Conservation (phyloP, 2,329 filamentous ascomycete genomes). For the Phialophora tarda region DNA sequence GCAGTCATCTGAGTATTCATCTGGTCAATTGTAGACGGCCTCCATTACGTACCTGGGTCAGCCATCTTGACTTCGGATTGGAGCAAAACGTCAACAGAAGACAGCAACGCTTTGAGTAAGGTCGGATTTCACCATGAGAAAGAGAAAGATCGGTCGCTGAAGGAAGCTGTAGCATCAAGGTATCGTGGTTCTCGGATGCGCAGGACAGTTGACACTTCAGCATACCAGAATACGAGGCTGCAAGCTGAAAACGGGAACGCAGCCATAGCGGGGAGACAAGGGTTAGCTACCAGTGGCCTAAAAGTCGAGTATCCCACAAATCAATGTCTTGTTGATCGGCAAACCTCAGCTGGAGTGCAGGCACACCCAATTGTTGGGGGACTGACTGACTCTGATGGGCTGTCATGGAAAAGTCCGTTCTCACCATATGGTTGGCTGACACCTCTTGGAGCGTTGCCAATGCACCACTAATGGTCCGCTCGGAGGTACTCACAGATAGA, state of each 20-base stretch:
- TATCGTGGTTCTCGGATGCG: background rate
- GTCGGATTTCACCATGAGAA: background rate
- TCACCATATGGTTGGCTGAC: slow-evolving; percentile 1
- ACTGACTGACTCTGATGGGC: background rate
- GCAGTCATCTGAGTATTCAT: slow-evolving; percentile 16
- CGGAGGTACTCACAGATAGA: background rate
- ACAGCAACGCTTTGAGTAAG: background rate
- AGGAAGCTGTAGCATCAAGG: background rate
- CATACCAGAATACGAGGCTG: background rate
- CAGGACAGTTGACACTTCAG: background rate
- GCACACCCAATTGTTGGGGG: slow-evolving; percentile 5
- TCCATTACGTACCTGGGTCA: slow-evolving; percentile 28
- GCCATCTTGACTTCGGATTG: slow-evolving; percentile 26
- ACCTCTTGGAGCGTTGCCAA: background rate
- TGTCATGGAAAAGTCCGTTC: slow-evolving; percentile 4
- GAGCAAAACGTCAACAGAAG: background rate
- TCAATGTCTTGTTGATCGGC: slow-evolving; percentile 3
- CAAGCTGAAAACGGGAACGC: background rate
- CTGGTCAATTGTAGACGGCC: no score
- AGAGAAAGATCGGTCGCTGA: background rate
- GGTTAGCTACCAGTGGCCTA: background rate
- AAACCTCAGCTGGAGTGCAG: slow-evolving; percentile 6
- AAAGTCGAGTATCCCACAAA: background rate
- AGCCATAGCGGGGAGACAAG: background rate
- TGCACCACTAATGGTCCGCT: background rate